Evolutionary conservation across 1,139 yeast genomes (phyloP), one percentile per base, ranked within the genome.

Genomic region (Tardiomyces blankii): DNA sequence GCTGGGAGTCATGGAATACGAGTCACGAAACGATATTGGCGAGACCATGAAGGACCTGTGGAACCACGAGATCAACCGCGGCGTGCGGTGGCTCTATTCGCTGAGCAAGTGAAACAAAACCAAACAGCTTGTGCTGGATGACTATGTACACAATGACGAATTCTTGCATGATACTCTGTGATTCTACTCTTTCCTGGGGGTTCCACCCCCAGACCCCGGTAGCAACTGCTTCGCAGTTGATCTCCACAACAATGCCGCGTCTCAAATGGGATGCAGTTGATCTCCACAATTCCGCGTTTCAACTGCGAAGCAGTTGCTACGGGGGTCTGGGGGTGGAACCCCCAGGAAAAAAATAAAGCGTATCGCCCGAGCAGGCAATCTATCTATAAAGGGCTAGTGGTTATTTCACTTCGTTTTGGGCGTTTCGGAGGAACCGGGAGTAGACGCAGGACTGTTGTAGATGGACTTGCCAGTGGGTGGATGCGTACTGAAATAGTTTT

Each of bases 41-140:
- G 91, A 86, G 61, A 80, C 89, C 0, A 70, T 76, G 51, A 84
- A 81, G 56, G 95, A 86, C 58, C 71, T 85, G 42, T 86, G 95
- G 95, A 82, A 86, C 58, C 80, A 77, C 45, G 93, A 84, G 60
- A 74, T 86, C 45, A 72, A 82, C 51, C 72, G 69, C 43, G 74
- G 75, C 53, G 87, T 80, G 23, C 80, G 80, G 54, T 82, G 86
- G 80, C 48, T 67, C 3, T 80, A 80, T 57, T 63, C 78, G 21
- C 66, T 78, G 44, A 70, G 74, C 59, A 72, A 79, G 75, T 72
- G 72, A 54, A n/a, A n/a, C 65, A 18, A 16, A 35, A 18, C 14
- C n/a, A 13, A 19, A 39, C n/a, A 25, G 13, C 16, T 18, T 42
- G 39, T 40, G 38, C 38, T n/a, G 18, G 32, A 14, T n/a, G 14